Evolutionary conservation across 495 filamentous ascomycete genomes (phyloP).

Genomic region (Penicillium goetzii): DNA sequence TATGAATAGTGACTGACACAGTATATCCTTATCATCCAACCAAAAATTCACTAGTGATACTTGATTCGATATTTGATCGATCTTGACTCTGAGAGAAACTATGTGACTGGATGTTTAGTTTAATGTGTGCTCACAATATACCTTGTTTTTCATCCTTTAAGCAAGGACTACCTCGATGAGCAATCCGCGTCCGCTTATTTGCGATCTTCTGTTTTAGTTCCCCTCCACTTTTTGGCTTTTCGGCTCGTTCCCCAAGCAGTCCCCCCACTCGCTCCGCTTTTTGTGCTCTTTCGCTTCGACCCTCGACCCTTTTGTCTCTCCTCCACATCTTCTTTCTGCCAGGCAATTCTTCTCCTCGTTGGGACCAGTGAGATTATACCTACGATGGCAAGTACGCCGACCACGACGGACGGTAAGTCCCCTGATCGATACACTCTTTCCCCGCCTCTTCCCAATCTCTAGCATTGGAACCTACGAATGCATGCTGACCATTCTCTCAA

Average conservation of each 20-base stretch:
- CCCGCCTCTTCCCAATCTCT: not conserved
- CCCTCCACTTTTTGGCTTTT: not conserved
- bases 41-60: too few relatives aligned
- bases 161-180: too few relatives aligned
- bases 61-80: too few relatives aligned
- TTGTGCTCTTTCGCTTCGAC: not conserved
- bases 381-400: not conserved
- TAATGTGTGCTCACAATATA: too few relatives aligned
- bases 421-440: not conserved
- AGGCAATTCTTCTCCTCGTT: not conserved
- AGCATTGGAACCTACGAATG: not conserved
- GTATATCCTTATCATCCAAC: too few relatives aligned
- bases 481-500: slow-evolving; percentile 13
- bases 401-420: slow-evolving; percentile 16
- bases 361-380: not conserved
- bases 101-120: not conserved
- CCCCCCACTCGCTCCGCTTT: not conserved
- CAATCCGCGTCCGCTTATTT: not conserved
- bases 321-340: not conserved
- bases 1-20: too few relatives aligned
- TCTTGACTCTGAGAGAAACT: too few relatives aligned
- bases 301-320: not conserved
- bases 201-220: not conserved
- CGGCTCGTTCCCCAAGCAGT: not conserved
- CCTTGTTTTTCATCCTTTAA: too few relatives aligned